These are phyloP conservation scores for Hypoxylon sp. DNA, from an alignment of 2,329 filamentous ascomycete species.

Conservation along the genomic window DNA sequence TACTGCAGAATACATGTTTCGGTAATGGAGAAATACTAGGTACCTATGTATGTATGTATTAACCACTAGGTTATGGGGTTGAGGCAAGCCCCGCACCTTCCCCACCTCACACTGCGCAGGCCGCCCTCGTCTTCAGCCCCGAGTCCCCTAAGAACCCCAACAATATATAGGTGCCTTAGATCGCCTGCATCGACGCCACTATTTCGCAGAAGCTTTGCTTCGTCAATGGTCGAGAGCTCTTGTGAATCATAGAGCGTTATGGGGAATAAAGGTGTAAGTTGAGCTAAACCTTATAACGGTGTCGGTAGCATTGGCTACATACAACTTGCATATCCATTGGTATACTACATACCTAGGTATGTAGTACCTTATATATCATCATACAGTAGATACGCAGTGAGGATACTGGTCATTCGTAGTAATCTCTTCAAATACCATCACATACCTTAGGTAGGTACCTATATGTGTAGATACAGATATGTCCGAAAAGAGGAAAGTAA, in stretches of 20 bases:
- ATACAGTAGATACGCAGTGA: not conserved
- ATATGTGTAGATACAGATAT: no score
- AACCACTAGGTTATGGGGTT: no score
- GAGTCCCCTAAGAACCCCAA: not conserved
- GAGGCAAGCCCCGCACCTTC: conserved; percentile 24
- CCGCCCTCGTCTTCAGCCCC: not conserved
- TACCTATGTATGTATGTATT: no score
- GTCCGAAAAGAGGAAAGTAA: not conserved
- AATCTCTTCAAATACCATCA: not conserved
- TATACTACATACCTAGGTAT: no score
- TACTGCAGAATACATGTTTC: conserved; percentile 22
- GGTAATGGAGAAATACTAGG: conserved; percentile 7
- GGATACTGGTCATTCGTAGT: not conserved
- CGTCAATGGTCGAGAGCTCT: not conserved
- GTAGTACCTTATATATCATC: not conserved
- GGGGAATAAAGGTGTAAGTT: not conserved
- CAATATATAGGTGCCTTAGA: not conserved
- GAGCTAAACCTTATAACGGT: not conserved
- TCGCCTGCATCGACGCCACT: no score
- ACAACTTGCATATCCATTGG: no score
- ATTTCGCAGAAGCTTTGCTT: not conserved
- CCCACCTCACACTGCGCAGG: conserved; percentile 5
- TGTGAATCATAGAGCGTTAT: not conserved
- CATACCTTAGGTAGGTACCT: no score
- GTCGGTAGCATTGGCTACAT: not conserved